These are phyloP conservation scores for Candida ovalis DNA, from an alignment of 805 yeast genomes.

Conservation along the genomic window DNA sequence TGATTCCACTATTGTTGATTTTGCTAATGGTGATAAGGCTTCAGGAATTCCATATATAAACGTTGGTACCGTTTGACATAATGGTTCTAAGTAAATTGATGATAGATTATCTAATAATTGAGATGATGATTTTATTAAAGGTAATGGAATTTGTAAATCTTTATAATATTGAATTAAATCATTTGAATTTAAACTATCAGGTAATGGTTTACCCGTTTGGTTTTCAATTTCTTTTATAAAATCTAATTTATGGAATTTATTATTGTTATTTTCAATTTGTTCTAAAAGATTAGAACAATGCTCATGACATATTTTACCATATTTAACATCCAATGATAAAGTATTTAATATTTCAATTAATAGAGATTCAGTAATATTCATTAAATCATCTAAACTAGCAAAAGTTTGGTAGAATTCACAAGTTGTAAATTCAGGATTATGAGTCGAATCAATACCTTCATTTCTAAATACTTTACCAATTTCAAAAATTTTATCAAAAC, in stretches of 20 bases:
- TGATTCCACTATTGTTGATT: conserved; percentile 40
- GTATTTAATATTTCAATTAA: conserved; percentile 38
- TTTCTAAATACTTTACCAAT: conserved; percentile 84
- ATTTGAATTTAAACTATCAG: conserved; percentile 38
- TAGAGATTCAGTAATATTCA: conserved; percentile 58
- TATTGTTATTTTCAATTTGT: conserved; percentile 15
- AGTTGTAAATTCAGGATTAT: conserved; percentile 90
- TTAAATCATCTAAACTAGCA: conserved; percentile 62
- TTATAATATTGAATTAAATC: conserved; percentile 39
- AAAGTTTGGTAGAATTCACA: conserved; percentile 85
- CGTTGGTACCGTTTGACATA: conserved; percentile 56
- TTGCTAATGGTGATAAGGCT: conserved; percentile 82
- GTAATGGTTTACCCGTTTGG: conserved; percentile 47
- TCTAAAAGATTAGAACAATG: conserved; percentile 18
- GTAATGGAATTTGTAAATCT: conserved; percentile 33
- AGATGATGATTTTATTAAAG: conserved; percentile 45
- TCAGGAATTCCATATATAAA: conserved; percentile 83
- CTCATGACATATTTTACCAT: conserved; percentile 19
- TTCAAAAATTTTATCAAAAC: conserved; percentile 84
- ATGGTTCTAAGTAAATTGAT: conserved; percentile 59
- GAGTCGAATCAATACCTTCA: conserved; percentile 90
- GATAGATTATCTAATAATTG: conserved; percentile 65
- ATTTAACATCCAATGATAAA: conserved; percentile 23
- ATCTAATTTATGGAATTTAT: conserved; percentile 46
- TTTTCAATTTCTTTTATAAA: conserved; percentile 62